These are phyloP conservation scores for Trichosanthes truncata DNA, from an alignment of 306 rosid species.

Conservation along the genomic window DNA sequence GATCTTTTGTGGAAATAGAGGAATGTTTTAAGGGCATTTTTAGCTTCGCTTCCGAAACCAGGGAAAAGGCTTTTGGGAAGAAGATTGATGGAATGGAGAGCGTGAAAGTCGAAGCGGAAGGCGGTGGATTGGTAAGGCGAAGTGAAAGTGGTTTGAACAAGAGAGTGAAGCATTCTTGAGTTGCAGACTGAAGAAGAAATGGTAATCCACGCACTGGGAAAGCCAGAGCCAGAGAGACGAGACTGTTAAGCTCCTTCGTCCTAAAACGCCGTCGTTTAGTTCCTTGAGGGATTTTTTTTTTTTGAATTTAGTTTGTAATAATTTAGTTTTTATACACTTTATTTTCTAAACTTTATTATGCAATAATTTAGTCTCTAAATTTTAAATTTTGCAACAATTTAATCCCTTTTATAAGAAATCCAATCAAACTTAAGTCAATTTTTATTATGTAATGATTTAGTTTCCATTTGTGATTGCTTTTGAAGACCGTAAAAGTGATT, in stretches of 20 bases:
- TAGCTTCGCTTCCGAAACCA: constrained; percentile 12
- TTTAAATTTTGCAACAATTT: too few relatives aligned
- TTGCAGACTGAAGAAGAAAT: background rate
- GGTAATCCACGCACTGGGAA: background rate
- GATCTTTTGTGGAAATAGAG: constrained; percentile 22
- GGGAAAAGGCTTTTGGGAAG: constrained; percentile 48
- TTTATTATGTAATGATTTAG: too few relatives aligned
- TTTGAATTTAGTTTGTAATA: too few relatives aligned
- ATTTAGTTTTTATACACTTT: too few relatives aligned
- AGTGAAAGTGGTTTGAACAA: constrained; percentile 27
- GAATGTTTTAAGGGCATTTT: constrained; percentile 24
- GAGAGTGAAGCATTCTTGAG: constrained; percentile 45
- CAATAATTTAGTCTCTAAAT: too few relatives aligned
- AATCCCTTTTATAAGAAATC: too few relatives aligned
- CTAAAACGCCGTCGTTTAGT: background rate
- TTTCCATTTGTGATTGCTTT: too few relatives aligned
- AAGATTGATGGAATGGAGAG: constrained; percentile 9
- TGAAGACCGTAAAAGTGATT: too few relatives aligned
- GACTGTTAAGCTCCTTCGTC: background rate
- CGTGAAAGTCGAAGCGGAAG: background rate
- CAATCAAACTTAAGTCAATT: too few relatives aligned
- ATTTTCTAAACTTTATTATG: too few relatives aligned
- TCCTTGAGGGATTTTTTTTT: background rate
- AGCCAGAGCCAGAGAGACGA: background rate
- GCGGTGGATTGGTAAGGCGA: constrained; percentile 23